Percentiles rank a stretch among this genome's conserved stretches.
Evolutionary conservation across 1,284 basidiomycete genomes (phyloP).

Genomic region (Melampsora larici-populina): DNA sequence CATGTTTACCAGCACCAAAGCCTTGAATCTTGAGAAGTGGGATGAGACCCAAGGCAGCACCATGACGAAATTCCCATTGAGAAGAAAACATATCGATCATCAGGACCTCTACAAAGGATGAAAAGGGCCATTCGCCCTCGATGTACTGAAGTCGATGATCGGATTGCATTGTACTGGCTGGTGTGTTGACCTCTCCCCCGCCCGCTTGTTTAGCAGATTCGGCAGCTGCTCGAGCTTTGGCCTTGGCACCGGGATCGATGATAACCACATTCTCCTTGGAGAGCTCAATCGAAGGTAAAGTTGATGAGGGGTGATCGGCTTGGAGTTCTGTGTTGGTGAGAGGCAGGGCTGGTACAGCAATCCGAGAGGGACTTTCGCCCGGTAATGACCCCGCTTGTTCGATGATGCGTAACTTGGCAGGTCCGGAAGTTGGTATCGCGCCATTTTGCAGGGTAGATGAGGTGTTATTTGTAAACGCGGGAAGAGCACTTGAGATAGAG

Average conservation of each 20-base stretch:
- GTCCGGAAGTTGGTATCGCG: background rate
- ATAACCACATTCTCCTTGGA: slow-evolving; percentile 44
- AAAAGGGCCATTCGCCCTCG: slow-evolving; percentile 82
- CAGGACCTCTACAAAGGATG: slow-evolving; percentile 74
- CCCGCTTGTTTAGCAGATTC: slow-evolving; percentile 50
- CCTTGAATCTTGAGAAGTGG: slow-evolving; percentile 86
- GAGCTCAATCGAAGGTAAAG: background rate
- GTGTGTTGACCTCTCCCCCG: slow-evolving; percentile 45
- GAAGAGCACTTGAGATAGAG: slow-evolving; percentile 60
- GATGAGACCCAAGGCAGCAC: slow-evolving; percentile 83
- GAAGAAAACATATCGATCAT: slow-evolving; percentile 78
- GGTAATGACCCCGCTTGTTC: slow-evolving; percentile 43
- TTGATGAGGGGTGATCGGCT: background rate
- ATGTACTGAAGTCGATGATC: slow-evolving; percentile 52
- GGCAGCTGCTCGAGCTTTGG: slow-evolving; percentile 47
- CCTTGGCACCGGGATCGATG: slow-evolving; percentile 52
- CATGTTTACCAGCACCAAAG: slow-evolving; percentile 70
- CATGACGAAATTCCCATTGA: slow-evolving; percentile 91
- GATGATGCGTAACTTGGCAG: slow-evolving; percentile 35
- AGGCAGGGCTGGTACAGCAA: slow-evolving; percentile 46
- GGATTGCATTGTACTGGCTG: slow-evolving; percentile 19
- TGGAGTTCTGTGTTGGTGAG: slow-evolving; percentile 44
- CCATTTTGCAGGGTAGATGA: slow-evolving; percentile 46
- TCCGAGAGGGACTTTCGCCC: slow-evolving; percentile 39
- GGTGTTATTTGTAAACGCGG: slow-evolving; percentile 50